These are phyloP conservation scores for Chytriomyces sp. DNA, from an alignment of 192 early-diverging fungal species.

Conservation along the genomic window DNA sequence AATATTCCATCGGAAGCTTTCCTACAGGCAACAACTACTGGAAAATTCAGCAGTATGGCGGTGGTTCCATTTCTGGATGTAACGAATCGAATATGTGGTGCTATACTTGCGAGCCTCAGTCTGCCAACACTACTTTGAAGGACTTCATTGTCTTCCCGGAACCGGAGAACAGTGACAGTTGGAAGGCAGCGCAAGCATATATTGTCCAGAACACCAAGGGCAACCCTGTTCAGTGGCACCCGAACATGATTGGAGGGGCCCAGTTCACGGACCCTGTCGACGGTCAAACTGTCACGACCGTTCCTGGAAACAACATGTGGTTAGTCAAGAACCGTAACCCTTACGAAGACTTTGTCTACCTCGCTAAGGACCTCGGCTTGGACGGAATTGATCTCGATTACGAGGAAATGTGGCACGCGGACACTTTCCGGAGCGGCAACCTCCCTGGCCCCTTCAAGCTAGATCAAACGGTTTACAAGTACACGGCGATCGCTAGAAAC, in stretches of 20 bases:
- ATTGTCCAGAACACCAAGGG: background rate
- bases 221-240: conserved; percentile 1
- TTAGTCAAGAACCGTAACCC: conserved; percentile 1
- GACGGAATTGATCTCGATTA: conserved; percentile 19
- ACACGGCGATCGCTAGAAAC: background rate
- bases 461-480: conserved; percentile 5
- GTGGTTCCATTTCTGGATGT: background rate
- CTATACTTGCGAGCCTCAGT: conserved; percentile 3
- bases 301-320: background rate
- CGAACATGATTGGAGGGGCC: conserved; percentile 19
- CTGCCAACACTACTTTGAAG: background rate
- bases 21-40: background rate
- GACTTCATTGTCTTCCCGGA: conserved; percentile 11
- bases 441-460: conserved; percentile 5
- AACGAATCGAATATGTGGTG: background rate
- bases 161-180: background rate
- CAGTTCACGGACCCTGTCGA: conserved; percentile 18
- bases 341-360: conserved; percentile 11
- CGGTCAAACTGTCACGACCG: background rate
- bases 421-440: conserved; percentile 13
- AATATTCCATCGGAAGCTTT: background rate
- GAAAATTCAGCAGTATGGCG: background rate
- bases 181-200: background rate
- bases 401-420: conserved; percentile 25
- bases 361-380: conserved; percentile 5